Evolutionary conservation across 139 green algal genomes (phyloP).

Genomic region (Micractinium sp.): DNA sequence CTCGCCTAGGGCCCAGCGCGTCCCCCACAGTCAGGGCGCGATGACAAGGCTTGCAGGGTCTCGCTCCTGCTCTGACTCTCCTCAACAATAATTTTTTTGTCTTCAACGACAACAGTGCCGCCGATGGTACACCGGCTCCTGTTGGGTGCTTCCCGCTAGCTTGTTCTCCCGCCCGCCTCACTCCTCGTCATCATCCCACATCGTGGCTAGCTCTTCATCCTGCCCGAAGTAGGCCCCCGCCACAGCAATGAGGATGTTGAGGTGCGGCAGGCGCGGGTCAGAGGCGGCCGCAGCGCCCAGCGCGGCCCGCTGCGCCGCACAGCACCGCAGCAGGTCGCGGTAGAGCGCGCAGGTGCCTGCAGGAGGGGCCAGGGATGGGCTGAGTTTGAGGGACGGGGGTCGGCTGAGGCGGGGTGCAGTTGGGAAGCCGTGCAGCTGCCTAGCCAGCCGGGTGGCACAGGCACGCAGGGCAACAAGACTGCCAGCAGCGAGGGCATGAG

Average conservation of each 20-base stretch:
- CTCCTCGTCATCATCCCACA: constrained; percentile 44
- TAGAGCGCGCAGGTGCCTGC: constrained; percentile 52
- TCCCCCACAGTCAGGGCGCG: too few species aligned
- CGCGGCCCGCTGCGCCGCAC: constrained; percentile 39
- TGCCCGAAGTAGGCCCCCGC: constrained; percentile 84
- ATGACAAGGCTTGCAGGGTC: too few species aligned
- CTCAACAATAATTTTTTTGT: too few species aligned
- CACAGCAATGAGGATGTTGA: constrained; percentile 83
- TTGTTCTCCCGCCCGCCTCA: background rate
- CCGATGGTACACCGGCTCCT: too few species aligned
- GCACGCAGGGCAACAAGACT: background rate
- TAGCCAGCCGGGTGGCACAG: too few species aligned
- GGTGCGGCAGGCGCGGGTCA: constrained; percentile 58
- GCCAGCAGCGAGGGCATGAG: background rate
- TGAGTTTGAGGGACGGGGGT: background rate
- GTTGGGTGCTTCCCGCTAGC: too few species aligned
- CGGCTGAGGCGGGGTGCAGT: background rate
- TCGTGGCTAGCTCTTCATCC: constrained; percentile 64
- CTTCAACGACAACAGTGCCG: too few species aligned
- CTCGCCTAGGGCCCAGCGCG: too few species aligned
- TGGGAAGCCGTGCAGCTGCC: background rate
- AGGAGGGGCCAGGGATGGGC: background rate
- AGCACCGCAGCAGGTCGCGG: constrained; percentile 64
- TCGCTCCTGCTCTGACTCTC: too few species aligned
- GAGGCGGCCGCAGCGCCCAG: background rate